Base-by-base conservation (phyloP, 495 filamentous ascomycete species). In the Pseudomonodictys pantanalensis region DNA sequence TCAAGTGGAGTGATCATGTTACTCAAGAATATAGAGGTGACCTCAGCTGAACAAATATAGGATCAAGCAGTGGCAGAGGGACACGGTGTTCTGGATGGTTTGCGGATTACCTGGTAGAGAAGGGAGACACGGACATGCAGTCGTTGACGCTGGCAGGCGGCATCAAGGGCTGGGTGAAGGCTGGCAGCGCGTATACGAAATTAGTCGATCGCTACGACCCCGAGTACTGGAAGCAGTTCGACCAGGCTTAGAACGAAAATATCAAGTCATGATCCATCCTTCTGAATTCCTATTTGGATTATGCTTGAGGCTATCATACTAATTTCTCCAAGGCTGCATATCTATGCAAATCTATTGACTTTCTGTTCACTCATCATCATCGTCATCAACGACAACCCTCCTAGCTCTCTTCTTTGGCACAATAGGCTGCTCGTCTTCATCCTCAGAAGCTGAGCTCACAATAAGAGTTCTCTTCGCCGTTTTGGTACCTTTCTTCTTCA, bases 21-120 rank as follows among this genome's bases (percentile, higher is more conserved):
- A 45, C 25, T 47, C 38, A 17, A 9, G 24, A 6, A 17, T 55
- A 17, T 24, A n/a, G 11, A 6, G 18, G 28, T 10, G 20, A 52
- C 17, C 24, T 56, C 30, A 55, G 50, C 60, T 58, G 29, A 53
- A 38, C 2, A n/a, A 18, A 38, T 58, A 26, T 8, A 79, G 77
- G 75, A 1, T 76, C 75, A 28, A 75, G 70, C 10, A 70, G 65
- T 25, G 75, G 76, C 22, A 72, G 76, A 18, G 78, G 73, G 3
- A 75, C 76, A 15, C 68, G 77, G 24, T 79, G 76, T 41, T 77
- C 78, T 11, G 75, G 68, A 4, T 80, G 78, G 76, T 73, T 81
- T 65, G 73, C 77, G 42, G 72, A 77, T 38, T 73, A 76, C 64
- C 58, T 76, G 28, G 33, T 71, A 28, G 66, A 73, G 61, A 68